These are phyloP conservation scores for Speleostelium caveatum DNA, from an alignment of 78 protist genomes.

Conservation along the genomic window DNA sequence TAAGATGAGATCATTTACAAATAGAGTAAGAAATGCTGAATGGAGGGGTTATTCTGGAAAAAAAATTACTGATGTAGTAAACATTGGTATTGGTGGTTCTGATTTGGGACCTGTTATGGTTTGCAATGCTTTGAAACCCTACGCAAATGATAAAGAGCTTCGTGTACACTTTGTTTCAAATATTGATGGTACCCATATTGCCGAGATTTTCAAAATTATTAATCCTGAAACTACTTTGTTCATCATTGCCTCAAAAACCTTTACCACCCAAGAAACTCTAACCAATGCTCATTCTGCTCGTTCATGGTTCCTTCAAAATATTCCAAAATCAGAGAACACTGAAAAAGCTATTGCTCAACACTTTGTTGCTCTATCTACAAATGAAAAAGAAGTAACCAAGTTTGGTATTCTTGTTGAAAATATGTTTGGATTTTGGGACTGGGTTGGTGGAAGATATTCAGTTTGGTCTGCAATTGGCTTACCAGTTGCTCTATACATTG, in stretches of 20 bases:
- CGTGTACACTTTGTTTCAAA: slow-evolving; percentile 94
- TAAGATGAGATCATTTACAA: slow-evolving; percentile 79
- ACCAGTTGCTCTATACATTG: slow-evolving; percentile 90
- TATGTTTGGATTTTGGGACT: slow-evolving; percentile 99
- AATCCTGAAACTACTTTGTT: slow-evolving; percentile 94
- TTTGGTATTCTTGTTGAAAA: slow-evolving; percentile 96
- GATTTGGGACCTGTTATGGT: slow-evolving; percentile 98
- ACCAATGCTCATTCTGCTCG: slow-evolving; percentile 94
- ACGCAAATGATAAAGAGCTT: slow-evolving; percentile 70
- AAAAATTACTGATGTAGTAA: slow-evolving; percentile 93
- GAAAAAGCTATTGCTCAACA: slow-evolving; percentile 92
- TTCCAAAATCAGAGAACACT: background rate
- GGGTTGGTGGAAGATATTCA: slow-evolving; percentile 98
- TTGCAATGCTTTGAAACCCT: slow-evolving; percentile 93
- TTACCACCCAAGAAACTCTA: slow-evolving; percentile 97
- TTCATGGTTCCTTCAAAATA: slow-evolving; percentile 83
- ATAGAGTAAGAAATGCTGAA: slow-evolving; percentile 88
- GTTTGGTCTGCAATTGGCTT: slow-evolving; percentile 97
- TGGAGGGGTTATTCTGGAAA: slow-evolving; percentile 95
- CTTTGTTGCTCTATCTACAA: slow-evolving; percentile 98
- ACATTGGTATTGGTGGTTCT: slow-evolving; percentile 98
- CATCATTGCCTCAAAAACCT: slow-evolving; percentile 96
- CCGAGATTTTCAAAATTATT: slow-evolving; percentile 81
- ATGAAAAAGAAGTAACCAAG: slow-evolving; percentile 77
- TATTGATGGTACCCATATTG: slow-evolving; percentile 97